Evolutionary conservation across 495 filamentous ascomycete species (phyloP).

Genomic region (Bombardia bombarda): DNA sequence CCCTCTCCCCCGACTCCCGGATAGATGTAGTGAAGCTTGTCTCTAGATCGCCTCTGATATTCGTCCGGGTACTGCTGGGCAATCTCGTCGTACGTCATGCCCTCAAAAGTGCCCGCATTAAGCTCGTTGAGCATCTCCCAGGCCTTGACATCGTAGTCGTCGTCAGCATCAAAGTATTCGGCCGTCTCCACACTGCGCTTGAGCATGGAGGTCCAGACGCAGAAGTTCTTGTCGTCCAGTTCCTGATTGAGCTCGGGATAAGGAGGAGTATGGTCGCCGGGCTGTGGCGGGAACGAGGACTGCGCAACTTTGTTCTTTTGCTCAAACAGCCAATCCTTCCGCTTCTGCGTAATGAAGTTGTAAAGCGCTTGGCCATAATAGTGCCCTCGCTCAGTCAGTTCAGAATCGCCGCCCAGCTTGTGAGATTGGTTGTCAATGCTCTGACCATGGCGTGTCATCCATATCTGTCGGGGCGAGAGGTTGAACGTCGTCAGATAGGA

Average conservation of each 20-base stretch:
- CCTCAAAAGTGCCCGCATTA: conserved; percentile 85
- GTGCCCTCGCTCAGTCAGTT: conserved; percentile 66
- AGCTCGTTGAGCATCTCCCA: conserved; percentile 98
- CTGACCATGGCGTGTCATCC: conserved; percentile 93
- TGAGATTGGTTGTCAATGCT: conserved; percentile 70
- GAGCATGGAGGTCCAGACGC: conserved; percentile 97
- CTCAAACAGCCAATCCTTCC: conserved; percentile 65
- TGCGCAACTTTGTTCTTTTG: conserved; percentile 64
- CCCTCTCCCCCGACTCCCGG: conserved; percentile 92
- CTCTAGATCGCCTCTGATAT: conserved; percentile 59
- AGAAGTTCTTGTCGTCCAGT: conserved; percentile 76
- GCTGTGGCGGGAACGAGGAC: conserved; percentile 69
- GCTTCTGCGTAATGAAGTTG: conserved; percentile 67
- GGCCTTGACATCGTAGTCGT: conserved; percentile 95
- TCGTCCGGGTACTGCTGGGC: conserved; percentile 64
- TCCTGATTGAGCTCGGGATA: conserved; percentile 72
- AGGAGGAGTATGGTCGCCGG: conserved; percentile 87
- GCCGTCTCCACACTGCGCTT: conserved; percentile 77
- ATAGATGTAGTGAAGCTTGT: conserved; percentile 92
- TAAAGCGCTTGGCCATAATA: conserved; percentile 66
- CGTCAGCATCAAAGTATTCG: conserved; percentile 77
- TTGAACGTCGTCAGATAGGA: conserved; percentile 96
- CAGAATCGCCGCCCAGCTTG: conserved; percentile 79
- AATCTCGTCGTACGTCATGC: conserved; percentile 90
- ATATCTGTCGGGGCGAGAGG: conserved; percentile 87